Evolutionary conservation across 2,329 filamentous ascomycete genomes (phyloP), one percentile per base, ranked within the genome.

Genomic region (Hirsutella minnesotensis): DNA sequence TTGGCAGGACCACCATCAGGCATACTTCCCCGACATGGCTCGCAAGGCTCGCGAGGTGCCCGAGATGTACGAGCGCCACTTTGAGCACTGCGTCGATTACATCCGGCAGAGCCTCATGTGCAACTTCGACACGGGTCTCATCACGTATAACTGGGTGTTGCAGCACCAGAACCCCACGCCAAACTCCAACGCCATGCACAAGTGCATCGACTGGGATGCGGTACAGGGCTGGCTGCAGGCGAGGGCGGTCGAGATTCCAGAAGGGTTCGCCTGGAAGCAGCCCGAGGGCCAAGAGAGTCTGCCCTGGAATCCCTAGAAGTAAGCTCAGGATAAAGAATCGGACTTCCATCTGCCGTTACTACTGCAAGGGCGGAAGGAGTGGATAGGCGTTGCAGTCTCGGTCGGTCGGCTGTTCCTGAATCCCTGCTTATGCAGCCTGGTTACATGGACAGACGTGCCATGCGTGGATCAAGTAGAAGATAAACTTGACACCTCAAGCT

Each of bases 101-200:
- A 54, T 66, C 44, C 55, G 64, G 8, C 63, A 66, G 44, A 56
- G 57, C 4, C 56, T 64, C 44, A 63, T 66, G 62, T 66, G 63
- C 38, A 41, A 44, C 36, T 46, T 44, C 31, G 44, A 46, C 29
- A 31, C 41, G 34, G 41, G 41, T n/a, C 34, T 46, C 20, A 35
- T 46, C 16, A 36, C 44, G 12, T 46, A 44, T 24, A 30, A 46
- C 38, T 46, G 44, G 41, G 44, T 46, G 12, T 20, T 29, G 13
- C 20, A 39, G 33, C 44, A 46, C 27, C 38, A 44, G n/a, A 36
- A 44, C 13, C 44, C 44, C 3, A 46, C 44, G 9, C 44, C 44
- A 9, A 34, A 46, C 30, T 38, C 35, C 2, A 46, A 46, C 20
- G 39, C 44, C 7, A 36, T 38, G 16, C 44, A 46, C 38, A 46